These are phyloP conservation scores for Prunus kanzakura DNA, from an alignment of 306 rosid species.

Conservation along the genomic window DNA sequence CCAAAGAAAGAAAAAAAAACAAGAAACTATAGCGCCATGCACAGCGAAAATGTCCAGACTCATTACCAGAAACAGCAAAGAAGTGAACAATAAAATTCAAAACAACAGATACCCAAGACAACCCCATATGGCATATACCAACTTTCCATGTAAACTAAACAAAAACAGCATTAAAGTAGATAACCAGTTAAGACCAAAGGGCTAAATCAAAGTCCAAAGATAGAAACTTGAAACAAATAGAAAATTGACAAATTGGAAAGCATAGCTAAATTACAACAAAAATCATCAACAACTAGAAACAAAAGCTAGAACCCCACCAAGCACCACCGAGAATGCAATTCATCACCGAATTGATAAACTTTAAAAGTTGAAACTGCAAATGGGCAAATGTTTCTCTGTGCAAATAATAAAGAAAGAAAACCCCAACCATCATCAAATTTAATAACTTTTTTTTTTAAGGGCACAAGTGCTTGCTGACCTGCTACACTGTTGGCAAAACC, in stretches of 20 bases:
- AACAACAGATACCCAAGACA: background rate
- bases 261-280: background rate
- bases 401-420: background rate
- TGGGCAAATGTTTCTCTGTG: background rate
- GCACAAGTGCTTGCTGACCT: slow-evolving; percentile 28
- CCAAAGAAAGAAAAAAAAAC: background rate
- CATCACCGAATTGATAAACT: background rate
- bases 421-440: no score
- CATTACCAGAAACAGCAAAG: background rate
- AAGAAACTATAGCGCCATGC: background rate
- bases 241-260: background rate
- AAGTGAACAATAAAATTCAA: background rate
- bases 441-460: no score
- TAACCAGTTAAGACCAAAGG: background rate
- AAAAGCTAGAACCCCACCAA: background rate
- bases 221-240: background rate
- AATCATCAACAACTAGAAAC: no score
- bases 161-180: background rate
- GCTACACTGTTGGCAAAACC: slow-evolving; percentile 99
- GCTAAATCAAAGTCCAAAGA: background rate
- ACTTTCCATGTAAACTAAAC: background rate
- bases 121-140: background rate
- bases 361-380: background rate
- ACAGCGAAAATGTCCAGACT: background rate
- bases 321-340: background rate